Base-by-base conservation (phyloP, 176 grass and related monocot genomes). In the Aegilops bicornis region DNA sequence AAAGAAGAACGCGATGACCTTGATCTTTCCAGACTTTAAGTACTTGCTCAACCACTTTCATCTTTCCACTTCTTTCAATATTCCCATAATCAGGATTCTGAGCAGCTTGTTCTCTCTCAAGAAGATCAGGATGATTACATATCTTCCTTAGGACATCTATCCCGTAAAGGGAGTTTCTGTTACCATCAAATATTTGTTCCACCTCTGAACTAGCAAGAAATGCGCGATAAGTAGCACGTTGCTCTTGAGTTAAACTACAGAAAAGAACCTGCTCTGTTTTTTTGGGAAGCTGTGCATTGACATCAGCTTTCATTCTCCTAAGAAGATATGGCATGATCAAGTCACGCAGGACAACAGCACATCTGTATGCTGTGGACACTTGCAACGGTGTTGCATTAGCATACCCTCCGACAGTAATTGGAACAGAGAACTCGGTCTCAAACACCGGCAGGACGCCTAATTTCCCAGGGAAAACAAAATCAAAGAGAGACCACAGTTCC, bases 391-490 rank as follows among this genome's bases (percentile, higher is more conserved):
- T 95, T 14, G 96, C 93, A 93, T 93, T 98, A 40, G 91, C 90
- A 86, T 98, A 98, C 71, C 96, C 96, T 8, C 96, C 93, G 42
- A 95, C 91, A 81, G 90, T 98, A 89, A 98, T 95, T 76, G 96
- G 96, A 64, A 98, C 96, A 43, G 96, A 91, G 77, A 95, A 95
- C 80, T 98, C 96, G 3, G 88, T 73, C 88, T 98, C 96, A 82
- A 98, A 95, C 74, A 95, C 93, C 43, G 96, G 96, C 11, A 95
- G 81, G 62, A 98, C 96, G 17, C 96, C 96, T 87, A 98, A 73
- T 86, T 98, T 98, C 78, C 96, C 96, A 88, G 96, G 96, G 87
- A 98, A 98, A 31, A 98, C 93, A 1, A 98, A 98, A 95, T 98
- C 96, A 19, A 95, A 98, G 67, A 98, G 93, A 89, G 96, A 95